Base-by-base conservation (phyloP, 306 rosid species). In the Medicago lupulina region DNA sequence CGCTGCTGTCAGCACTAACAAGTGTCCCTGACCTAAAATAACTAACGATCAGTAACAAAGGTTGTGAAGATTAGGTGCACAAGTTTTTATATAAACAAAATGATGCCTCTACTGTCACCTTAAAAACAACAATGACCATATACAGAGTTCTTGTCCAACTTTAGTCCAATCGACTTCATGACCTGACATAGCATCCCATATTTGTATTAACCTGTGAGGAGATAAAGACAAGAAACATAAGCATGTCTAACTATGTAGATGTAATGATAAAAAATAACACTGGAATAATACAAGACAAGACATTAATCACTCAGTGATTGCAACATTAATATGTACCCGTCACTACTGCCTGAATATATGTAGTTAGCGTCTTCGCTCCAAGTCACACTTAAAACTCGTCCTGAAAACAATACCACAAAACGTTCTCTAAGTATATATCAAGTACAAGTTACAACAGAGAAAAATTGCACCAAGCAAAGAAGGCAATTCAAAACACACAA, bases 1-100 rank as follows among this genome's bases (percentile, higher is more conserved):
- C 98, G 54, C 87, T 86, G 85, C 98, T 92, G 89, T 95, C 98
- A 0, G 88, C 97, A 86, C 98, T 95, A 38, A 95, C 97, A 75
- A 95, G 97, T 43, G 93, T 86, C 83, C 96, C 98, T 53, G 90
- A 85, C 87, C 98, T 95, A 83, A 84, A 75, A 80, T 38, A 62
- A 84, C 68, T 5, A 64, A 13, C 23, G 64, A 44, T 79, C 71
- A 75, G 51, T 7, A 60, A 82, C 28, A 57, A 80, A 13, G 34
- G 70, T 80, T 21, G 39, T 47, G 7, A 31, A 38, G 7, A 12
- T 25, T 38, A 60, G 59, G 28, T 28, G 36, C 17, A 64, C 21
- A 25, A 9, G 71, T 21, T 17, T 53, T 13, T 54, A 44, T 61
- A 61, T 39, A 11, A 41, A 69, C 66, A 69, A 38, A 43, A 75